Base-by-base conservation (phyloP, 306 rosid species). In the Sicyos edulis region DNA sequence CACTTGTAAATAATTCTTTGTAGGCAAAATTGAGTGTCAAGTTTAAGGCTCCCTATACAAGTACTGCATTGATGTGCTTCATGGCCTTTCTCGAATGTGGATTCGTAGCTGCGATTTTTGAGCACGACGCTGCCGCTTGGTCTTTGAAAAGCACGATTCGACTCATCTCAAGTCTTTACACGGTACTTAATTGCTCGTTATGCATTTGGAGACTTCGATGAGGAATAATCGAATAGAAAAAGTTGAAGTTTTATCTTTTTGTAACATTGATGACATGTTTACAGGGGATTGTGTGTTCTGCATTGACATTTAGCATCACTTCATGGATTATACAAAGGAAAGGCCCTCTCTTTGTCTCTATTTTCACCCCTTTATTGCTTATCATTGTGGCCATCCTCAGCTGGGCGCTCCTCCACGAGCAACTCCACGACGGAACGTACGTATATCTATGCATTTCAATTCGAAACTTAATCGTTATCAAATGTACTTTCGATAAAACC, bases 1-100 rank as follows among this genome's bases (percentile, higher is more conserved):
- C 29, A 29, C 42, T 20, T 24, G 2, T 21, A 12, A 12, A 15
- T 40, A 40, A 10, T 19, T 6, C 11, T 78, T 40, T 45, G 10
- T 87, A 92, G 96, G 91, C 96, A 8, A 83, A 80, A 68, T 22
- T 92, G 74, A 78, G 88, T 75, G 82, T 69, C 67, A 86, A 42
- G 17, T 92, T 85, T 72, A 81, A 96, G 51, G 98, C 87, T 20
- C 96, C 98, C 0, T 92, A 83, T 45, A 92, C 93, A 6, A 90
- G 90, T 82, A 90, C 86, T 0, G 15, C 85, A 3, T 55, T 76
- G 77, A 82, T 86, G 90, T 83, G 90, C 58, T 74, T 77, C 54
- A 75, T 92, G 84, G 85, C 88, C 22, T 83, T 85, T 72, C 58
- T 90, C 16, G 77, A 92, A 45, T 90, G 98, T 60, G 84, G 88